These are phyloP conservation scores for Phytophthora tentaculata DNA, from an alignment of 352 stramenopile genomes.

Conservation along the genomic window DNA sequence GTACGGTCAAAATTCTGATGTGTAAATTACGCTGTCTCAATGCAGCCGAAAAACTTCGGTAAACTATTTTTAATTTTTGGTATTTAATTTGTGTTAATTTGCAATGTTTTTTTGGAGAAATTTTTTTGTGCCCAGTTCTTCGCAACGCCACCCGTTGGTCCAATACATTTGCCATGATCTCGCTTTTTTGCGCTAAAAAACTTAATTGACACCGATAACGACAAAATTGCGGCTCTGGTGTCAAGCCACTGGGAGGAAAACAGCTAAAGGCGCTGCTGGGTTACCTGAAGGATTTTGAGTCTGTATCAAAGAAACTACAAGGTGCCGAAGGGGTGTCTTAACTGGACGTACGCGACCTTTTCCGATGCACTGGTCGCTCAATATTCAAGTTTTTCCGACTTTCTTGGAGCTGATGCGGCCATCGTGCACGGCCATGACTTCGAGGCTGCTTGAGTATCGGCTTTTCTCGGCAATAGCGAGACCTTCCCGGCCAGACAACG, in stretches of 20 bases:
- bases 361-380: neutral
- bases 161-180: slow-evolving; percentile 1
- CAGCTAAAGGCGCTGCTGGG: neutral
- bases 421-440: neutral
- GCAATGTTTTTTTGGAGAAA: neutral
- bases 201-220: neutral
- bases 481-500: neutral
- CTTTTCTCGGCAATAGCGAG: no score
- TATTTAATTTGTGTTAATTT: neutral
- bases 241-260: neutral
- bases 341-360: slow-evolving; percentile 3
- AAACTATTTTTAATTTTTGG: neutral
- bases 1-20: neutral
- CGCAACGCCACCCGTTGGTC: slow-evolving; percentile 5
- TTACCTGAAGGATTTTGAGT: neutral
- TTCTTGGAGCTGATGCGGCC: neutral
- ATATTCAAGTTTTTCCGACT: neutral
- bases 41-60: neutral
- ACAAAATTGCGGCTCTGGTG: neutral
- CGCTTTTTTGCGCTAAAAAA: neutral
- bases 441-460: neutral
- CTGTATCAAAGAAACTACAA: neutral
- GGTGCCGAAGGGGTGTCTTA: no score
- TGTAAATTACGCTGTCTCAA: neutral
- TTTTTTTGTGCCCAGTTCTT: neutral